Base-by-base conservation (phyloP, 768 basidiomycete genomes). In the Lentinula sp. region DNA sequence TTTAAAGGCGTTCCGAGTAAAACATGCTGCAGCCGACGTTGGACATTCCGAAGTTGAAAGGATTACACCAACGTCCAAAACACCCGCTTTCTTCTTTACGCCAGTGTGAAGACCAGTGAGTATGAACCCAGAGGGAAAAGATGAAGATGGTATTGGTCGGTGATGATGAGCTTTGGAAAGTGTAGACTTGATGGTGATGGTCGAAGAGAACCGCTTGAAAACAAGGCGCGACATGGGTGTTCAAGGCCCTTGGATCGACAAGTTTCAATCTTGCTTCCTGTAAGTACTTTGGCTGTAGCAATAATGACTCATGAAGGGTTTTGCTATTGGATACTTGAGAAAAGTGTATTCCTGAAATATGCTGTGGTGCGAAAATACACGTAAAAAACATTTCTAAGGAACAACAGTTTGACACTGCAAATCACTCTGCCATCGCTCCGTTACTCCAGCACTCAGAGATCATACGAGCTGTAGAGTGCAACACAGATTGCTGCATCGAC, bases 1-100 rank as follows among this genome's bases (percentile, higher is more conserved):
- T 71, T 93, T 91, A 84, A 98, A 98, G 0, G 91, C 93, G 70
- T 98, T 99, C 61, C 89, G 82, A 10, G 97, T 99, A 74, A 98
- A 95, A 71, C 89, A 93, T 0, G 91, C 96, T 0, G 96, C 97
- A 2, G 93, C 91, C 0, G 92, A 80, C 5, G 91, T 89, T 0
- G 89, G 88, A 15, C 78, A 77, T 2, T 81, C 71, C 0, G 88
- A 82, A 1, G 92, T 94, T 2, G 93, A 95, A 46, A 95, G 76
- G 66, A 98, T 86, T 43, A 99, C 74, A 0, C 82, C 94, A 49
- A 98, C 84, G 70, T 99, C 96, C 50, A 84, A 84, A 0, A 80
- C 78, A 1, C 77, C 77, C 0, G 83, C 66, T 23, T 80, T 80
- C 72, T 98, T 98, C 76, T 98, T 98, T 59, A 98, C 85, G 4